These are phyloP conservation scores for sorghum (Sorghum bicolor) DNA, from an alignment of 176 grass and related monocot genomes.

Conservation along the genomic window DNA sequence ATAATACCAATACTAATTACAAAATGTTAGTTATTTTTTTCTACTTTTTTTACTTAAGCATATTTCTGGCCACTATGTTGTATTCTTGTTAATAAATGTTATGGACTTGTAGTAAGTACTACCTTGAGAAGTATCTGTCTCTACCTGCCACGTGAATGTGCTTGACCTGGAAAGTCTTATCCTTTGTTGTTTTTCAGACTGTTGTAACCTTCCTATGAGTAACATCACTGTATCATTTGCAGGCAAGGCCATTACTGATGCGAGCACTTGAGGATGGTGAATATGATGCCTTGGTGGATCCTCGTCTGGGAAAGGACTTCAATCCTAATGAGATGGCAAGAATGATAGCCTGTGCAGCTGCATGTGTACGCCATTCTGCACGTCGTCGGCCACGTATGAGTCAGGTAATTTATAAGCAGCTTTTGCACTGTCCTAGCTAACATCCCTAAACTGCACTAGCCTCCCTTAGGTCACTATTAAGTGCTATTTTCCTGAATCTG, in stretches of 20 bases:
- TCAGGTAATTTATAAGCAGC: constrained; percentile 50
- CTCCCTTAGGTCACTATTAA: not conserved
- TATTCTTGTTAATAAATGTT: not conserved
- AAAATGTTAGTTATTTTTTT: not conserved
- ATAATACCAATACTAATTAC: not conserved
- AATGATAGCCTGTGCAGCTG: constrained; percentile 91
- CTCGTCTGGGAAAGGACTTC: constrained; percentile 59
- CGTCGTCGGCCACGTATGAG: constrained; percentile 93
- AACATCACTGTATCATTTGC: constrained; percentile 24
- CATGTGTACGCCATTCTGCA: constrained; percentile 93
- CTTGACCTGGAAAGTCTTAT: not conserved
- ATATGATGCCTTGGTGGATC: constrained; percentile 68
- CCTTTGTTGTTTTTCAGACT: not conserved
- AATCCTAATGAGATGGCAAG: constrained; percentile 72
- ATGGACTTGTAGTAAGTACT: not conserved
- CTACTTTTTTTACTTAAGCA: not conserved
- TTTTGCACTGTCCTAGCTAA: not conserved
- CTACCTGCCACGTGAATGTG: not conserved
- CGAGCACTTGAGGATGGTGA: constrained; percentile 77
- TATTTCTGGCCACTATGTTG: not conserved
- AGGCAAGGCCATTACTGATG: constrained; percentile 87
- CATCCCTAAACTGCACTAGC: not conserved
- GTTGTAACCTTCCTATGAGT: not conserved
- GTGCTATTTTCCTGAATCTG: not conserved
- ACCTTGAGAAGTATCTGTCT: not conserved